These are phyloP conservation scores for Pleurotus tuber-regium DNA, from an alignment of 768 basidiomycete species.

Conservation along the genomic window DNA sequence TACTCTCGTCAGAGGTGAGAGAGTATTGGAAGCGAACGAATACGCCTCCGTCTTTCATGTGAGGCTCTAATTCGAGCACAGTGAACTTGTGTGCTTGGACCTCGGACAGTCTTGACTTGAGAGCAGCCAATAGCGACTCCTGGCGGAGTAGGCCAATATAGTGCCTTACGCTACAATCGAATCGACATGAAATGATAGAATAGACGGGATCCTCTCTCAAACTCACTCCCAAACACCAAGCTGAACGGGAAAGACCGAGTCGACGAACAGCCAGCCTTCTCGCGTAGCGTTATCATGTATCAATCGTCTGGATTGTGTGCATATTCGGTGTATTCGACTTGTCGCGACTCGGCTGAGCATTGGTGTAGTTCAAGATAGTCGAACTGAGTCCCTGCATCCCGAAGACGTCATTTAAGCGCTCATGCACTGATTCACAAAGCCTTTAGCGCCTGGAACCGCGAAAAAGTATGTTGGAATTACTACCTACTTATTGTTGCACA, in stretches of 20 bases:
- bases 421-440: no score
- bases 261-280: slow-evolving; percentile 67
- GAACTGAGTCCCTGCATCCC: no score
- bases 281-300: slow-evolving; percentile 16
- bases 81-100: slow-evolving; percentile 58
- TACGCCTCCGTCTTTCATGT: slow-evolving; percentile 81
- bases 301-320: slow-evolving; percentile 3
- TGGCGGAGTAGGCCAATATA: neutral
- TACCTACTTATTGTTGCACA: slow-evolving; percentile 3
- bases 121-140: slow-evolving; percentile 48
- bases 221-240: slow-evolving; percentile 74
- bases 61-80: slow-evolving; percentile 61
- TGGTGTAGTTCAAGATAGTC: no score
- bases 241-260: slow-evolving; percentile 76
- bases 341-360: slow-evolving; percentile 3
- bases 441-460: no score
- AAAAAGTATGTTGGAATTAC: no score
- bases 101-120: slow-evolving; percentile 46
- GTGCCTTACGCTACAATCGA: neutral
- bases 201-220: slow-evolving; percentile 19
- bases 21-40: slow-evolving; percentile 72
- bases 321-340: neutral
- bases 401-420: no score
- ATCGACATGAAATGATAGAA: slow-evolving; percentile 38
- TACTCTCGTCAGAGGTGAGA: slow-evolving; percentile 2